Base-by-base conservation (phyloP, 768 basidiomycete species). In the Coprinellus micaceus region DNA sequence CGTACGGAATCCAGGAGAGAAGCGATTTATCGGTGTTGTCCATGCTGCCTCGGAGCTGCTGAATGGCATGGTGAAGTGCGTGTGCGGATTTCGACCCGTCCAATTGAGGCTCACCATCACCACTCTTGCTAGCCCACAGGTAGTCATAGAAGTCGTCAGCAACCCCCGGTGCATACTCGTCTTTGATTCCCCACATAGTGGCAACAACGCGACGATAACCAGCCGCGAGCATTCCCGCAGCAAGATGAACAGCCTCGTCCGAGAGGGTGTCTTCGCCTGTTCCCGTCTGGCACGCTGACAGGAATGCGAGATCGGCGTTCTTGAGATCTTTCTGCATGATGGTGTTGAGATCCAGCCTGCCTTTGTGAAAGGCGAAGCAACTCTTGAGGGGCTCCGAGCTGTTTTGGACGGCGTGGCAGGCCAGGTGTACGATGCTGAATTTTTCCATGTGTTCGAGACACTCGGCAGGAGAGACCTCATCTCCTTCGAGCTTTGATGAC, bases 231-330 rank as follows among this genome's bases (percentile, higher is more conserved):
- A n/a, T n/a, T n/a, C n/a, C n/a, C n/a, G n/a, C n/a, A n/a, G n/a
- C n/a, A n/a, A n/a, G n/a, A n/a, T 64, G 63, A 15, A 62, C 55
- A 19, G 61, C 54, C 22, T 64, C 63, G 10, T 62, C 61, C 3
- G 61, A 53, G 2, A 62, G 51, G 7, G 22, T 37, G 3, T 60
- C 50, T 19, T 59, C 54, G 7, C 61, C 63, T 5, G 52, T 60
- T 30, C 59, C 53, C 4, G 64, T 65, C 48, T 65, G 58, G 22
- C 61, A 64, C 17, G 62, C 62, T 11, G 62, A 59, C 12, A 63
- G 30, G 33, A 61, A 63, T 1, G 61, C 63, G 11, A 62, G 28
- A 17, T 64, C 57, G 7, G 61, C 57, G 21, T 47, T 28, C 36
- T 37, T 29, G 19, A 62, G 28, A 12, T 54, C 39, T 11, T n/a